Conservation (phyloP, 2,329 filamentous ascomycete genomes). For the Xylariaceae sp. region DNA sequence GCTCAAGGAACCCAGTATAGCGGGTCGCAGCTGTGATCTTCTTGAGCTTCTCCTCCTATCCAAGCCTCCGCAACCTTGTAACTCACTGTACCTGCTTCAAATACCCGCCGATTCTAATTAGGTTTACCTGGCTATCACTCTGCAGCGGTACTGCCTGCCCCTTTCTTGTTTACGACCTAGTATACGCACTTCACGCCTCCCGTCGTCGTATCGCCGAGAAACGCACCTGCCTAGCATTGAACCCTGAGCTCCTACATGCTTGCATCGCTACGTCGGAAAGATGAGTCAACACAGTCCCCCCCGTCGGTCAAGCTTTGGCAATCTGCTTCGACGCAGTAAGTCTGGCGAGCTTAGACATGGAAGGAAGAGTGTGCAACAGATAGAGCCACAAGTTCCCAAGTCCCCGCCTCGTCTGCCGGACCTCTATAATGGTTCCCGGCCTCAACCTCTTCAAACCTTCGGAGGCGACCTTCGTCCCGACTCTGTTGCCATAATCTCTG, state of each 20-base stretch:
- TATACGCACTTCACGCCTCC: slow-evolving; percentile 10
- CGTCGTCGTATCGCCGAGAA: slow-evolving; percentile 4
- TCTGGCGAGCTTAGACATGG: slow-evolving; percentile 48
- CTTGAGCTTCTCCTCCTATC: not conserved
- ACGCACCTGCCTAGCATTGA: slow-evolving; percentile 15
- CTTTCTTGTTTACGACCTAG: slow-evolving; percentile 1
- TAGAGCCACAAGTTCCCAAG: slow-evolving; percentile 45
- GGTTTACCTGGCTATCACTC: slow-evolving; percentile 5
- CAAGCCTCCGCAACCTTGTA: slow-evolving; percentile 4
- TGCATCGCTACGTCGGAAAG: slow-evolving; percentile 21
- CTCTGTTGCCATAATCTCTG: slow-evolving; percentile 31
- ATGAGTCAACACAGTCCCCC: slow-evolving; percentile 32
- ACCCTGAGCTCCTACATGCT: slow-evolving; percentile 15
- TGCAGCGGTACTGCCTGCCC: slow-evolving; percentile 16
- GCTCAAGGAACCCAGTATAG: not conserved
- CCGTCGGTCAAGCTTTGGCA: slow-evolving; percentile 46
- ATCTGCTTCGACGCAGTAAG: slow-evolving; percentile 50
- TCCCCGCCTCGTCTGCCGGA: slow-evolving; percentile 54
- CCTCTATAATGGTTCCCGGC: slow-evolving; percentile 37
- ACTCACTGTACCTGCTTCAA: slow-evolving; percentile 7
- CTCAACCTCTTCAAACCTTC: slow-evolving; percentile 33
- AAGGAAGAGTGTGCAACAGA: slow-evolving; percentile 48
- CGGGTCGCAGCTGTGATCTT: slow-evolving; percentile 5
- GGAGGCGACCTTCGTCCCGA: slow-evolving; percentile 32
- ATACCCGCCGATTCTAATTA: slow-evolving; percentile 9